Evolutionary conservation across 2,329 filamentous ascomycete species (phyloP), one percentile per base, ranked within the genome.

Genomic region (Alternaria consortialis): DNA sequence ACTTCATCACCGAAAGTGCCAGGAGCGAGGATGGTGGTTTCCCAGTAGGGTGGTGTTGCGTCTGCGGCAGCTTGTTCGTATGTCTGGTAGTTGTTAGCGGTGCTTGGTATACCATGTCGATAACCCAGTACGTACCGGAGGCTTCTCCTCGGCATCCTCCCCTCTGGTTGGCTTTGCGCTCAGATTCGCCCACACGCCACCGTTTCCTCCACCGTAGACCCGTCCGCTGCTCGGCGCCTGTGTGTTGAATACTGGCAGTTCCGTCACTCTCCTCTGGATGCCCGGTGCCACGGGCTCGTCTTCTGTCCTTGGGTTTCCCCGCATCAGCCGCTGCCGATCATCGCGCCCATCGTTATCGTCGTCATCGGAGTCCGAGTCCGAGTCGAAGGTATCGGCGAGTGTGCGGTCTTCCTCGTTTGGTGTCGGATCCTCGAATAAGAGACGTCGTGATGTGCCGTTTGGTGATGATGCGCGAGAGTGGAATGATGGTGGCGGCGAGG

Each of bases 61-160:
- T 99, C 95, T 42, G 94, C 94, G 3, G 95, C 95, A 15, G 95
- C 95, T 87, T 98, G 94, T 85, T 99, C 95, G 79, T 99, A 99
- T 36, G 94, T 94, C 92, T 97, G 72, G 27, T 31, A 39, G 50
- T 40, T 47, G 77, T 84, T 74, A 83, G 80, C 69, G 70, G 43
- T 43, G 37, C 27, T 31, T 13, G 50, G 8, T 8, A 12, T 29
- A 20, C 6, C 36, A 6, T 9, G 17, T 12, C 44, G 39, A 5
- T 11, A 53, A 51, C 29, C 44, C n/a, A 31, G 12, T 53, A 88
- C 92, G 68, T 88, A 97, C 94, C 57, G 95, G 95, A 83, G 95
- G 95, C 79, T 92, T 87, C 80, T 99, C 95, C 65, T 99, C 95
- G 60, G 91, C 88, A 64, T 92, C 91, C 62, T 92, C 90, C 29